Evolutionary conservation across 176 grass and related monocot species (phyloP).

Genomic region (Lolium perenne): DNA sequence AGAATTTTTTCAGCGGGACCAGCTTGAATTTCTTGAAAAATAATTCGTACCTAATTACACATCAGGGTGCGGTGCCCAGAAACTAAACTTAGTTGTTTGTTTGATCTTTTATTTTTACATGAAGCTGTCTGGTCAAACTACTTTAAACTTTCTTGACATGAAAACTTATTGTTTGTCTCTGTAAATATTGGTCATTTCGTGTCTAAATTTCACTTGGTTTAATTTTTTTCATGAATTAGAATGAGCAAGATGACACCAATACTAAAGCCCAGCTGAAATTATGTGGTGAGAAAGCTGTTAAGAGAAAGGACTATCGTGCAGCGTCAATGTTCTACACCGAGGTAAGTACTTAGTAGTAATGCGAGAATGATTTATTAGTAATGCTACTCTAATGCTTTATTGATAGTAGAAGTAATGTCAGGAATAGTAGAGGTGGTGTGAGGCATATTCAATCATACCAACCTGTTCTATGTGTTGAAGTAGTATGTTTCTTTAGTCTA

Average conservation of each 20-base stretch:
- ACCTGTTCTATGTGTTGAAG: neutral
- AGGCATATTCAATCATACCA: slow-evolving; percentile 10
- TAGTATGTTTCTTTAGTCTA: slow-evolving; percentile 20
- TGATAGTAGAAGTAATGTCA: neutral
- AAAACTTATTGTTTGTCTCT: slow-evolving; percentile 14
- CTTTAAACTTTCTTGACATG: slow-evolving; percentile 13
- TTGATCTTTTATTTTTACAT: slow-evolving; percentile 17
- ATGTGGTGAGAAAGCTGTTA: slow-evolving; percentile 39
- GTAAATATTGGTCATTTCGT: neutral
- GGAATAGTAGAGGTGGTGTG: neutral
- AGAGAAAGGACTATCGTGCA: slow-evolving; percentile 41
- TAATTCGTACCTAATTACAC: too few species aligned
- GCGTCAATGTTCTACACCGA: slow-evolving; percentile 31
- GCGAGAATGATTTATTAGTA: neutral
- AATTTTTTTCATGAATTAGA: slow-evolving; percentile 30
- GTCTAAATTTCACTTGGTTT: neutral
- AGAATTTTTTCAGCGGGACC: neutral
- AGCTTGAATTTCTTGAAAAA: slow-evolving; percentile 20
- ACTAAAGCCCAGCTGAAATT: slow-evolving; percentile 39
- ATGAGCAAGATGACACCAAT: slow-evolving; percentile 8
- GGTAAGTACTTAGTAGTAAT: slow-evolving; percentile 8
- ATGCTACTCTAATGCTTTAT: slow-evolving; percentile 24
- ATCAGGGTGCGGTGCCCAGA: neutral
- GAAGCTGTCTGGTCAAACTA: slow-evolving; percentile 10
- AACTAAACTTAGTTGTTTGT: slow-evolving; percentile 24